Percentiles rank a stretch among this genome's conserved stretches.
Conservation (phyloP, 2,329 filamentous ascomycete genomes). For the Amesomyces nigricolor region DNA sequence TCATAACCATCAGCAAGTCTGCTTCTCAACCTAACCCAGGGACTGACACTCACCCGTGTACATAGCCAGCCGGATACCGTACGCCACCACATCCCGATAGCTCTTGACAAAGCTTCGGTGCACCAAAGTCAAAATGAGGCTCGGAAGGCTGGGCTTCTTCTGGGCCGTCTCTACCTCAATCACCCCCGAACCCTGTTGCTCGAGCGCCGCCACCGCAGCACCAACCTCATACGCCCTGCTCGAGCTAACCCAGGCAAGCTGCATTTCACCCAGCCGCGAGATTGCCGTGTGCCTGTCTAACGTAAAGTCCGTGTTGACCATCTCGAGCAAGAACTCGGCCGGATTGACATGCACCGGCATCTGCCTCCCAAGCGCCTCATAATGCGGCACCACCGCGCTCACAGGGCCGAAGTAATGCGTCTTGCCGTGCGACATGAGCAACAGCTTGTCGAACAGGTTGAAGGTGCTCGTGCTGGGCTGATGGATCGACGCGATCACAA, state of each 20-base stretch:
- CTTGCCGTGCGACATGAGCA: slow-evolving; percentile 65
- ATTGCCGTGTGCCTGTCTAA: slow-evolving; percentile 42
- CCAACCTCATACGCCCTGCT: slow-evolving; percentile 22
- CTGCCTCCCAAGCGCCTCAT: slow-evolving; percentile 51
- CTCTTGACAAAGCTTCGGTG: slow-evolving; percentile 79
- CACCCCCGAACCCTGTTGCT: slow-evolving; percentile 23
- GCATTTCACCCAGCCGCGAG: slow-evolving; percentile 48
- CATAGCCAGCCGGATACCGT: slow-evolving; percentile 78
- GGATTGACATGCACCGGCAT: slow-evolving; percentile 70
- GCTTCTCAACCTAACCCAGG: background rate
- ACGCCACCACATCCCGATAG: slow-evolving; percentile 77
- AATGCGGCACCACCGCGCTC: slow-evolving; percentile 54
- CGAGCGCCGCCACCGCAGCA: slow-evolving; percentile 24
- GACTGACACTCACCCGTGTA: slow-evolving; percentile 50
- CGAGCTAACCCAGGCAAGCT: slow-evolving; percentile 51
- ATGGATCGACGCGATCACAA: slow-evolving; percentile 78
- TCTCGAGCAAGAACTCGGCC: slow-evolving; percentile 72
- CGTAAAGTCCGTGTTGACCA: slow-evolving; percentile 72
- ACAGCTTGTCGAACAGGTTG: slow-evolving; percentile 71
- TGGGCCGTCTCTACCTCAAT: slow-evolving; percentile 25
- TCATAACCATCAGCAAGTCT: background rate
- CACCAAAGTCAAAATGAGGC: slow-evolving; percentile 59
- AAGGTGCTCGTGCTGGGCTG: slow-evolving; percentile 79
- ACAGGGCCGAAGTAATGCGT: slow-evolving; percentile 69
- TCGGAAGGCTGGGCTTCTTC: slow-evolving; percentile 40